Base-by-base conservation (phyloP, 139 green algal genomes). In the Chlorella sp. region DNA sequence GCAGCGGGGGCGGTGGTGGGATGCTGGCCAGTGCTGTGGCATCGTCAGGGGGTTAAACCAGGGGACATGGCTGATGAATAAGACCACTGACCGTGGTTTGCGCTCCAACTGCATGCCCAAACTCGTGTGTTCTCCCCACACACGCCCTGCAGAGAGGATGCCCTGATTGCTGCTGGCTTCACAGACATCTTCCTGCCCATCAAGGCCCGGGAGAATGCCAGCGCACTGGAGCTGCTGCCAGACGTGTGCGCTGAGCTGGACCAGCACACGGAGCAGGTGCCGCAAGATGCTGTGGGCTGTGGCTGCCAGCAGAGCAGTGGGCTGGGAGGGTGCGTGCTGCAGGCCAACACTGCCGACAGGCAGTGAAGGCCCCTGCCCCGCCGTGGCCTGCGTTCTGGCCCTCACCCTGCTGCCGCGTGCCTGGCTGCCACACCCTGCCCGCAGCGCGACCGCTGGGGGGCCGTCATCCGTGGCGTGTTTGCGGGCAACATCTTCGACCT, bases 401-500 rank as follows among this genome's bases (percentile, higher is more conserved):
- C 28, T 38, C 63, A 36, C 63, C 63, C 63, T 18, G 63, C 26
- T 69, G 28, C 63, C 18, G 63, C 30, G 21, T 6, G 13, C 34
- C n/a, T 26, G n/a, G n/a, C n/a, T n/a, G n/a, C n/a, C 30, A 5
- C n/a, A 2, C 71, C 26, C 71, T 38, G 71, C 20, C 38, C 62
- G 76, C 76, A 82, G 41, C 72, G 71, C 0, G 39, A 91, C 74
- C 83, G 89, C 21, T 71, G 94, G 51, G 85, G 91, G 63, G 65
- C 85, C 21, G 88, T 93, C 3, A 57, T 97, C 17, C 70, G 90
- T 0, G 93, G 93, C 38, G 91, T 97, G 9, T 95, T 95, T 86
- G 92, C 93, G 12, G 93, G 94, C 21, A 98, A 98, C 84, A 95
- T 98, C 47, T 98, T 98, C 81, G 96, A 98, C 89, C 88, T 98